Evolutionary conservation across 2,329 filamentous ascomycete genomes (phyloP).

Genomic region (Cytospora piceae): DNA sequence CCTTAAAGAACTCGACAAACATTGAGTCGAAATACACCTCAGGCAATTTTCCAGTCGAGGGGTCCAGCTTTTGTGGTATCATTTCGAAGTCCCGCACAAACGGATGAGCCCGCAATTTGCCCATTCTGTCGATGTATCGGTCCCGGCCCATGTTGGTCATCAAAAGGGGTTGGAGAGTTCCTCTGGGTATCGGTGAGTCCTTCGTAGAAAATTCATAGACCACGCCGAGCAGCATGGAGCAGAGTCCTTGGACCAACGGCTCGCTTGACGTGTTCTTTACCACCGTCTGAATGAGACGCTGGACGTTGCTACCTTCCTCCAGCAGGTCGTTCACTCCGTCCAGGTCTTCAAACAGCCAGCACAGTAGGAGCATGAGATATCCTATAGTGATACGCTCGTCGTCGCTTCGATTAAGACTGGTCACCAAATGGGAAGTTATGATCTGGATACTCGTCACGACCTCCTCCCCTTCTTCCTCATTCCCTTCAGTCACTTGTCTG

Average conservation of each 20-base stretch:
- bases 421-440: conserved; percentile 82
- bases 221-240: conserved; percentile 81
- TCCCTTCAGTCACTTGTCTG: conserved; percentile 84
- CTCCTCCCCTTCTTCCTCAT: conserved; percentile 87
- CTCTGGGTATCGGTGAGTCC: conserved; percentile 86
- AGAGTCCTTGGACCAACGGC: conserved; percentile 77
- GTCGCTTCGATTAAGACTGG: conserved; percentile 73
- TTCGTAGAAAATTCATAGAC: conserved; percentile 98
- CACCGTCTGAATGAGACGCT: conserved; percentile 78
- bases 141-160: conserved; percentile 79
- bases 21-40: conserved; percentile 83
- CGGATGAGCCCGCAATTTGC: conserved; percentile 75
- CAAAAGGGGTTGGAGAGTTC: conserved; percentile 79
- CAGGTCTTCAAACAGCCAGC: conserved; percentile 91
- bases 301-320: conserved; percentile 88
- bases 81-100: conserved; percentile 90
- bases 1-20: conserved; percentile 94
- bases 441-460: conserved; percentile 93
- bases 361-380: conserved; percentile 85
- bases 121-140: conserved; percentile 81
- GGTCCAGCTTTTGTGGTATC: conserved; percentile 68
- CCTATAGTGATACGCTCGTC: conserved; percentile 81
- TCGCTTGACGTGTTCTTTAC: conserved; percentile 64
- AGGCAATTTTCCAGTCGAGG: conserved; percentile 60
- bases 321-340: conserved; percentile 93